Evolutionary conservation across 345 rosid species (phyloP), one percentile per base, ranked within the genome.

Genomic region (Syzygium aromaticum): DNA sequence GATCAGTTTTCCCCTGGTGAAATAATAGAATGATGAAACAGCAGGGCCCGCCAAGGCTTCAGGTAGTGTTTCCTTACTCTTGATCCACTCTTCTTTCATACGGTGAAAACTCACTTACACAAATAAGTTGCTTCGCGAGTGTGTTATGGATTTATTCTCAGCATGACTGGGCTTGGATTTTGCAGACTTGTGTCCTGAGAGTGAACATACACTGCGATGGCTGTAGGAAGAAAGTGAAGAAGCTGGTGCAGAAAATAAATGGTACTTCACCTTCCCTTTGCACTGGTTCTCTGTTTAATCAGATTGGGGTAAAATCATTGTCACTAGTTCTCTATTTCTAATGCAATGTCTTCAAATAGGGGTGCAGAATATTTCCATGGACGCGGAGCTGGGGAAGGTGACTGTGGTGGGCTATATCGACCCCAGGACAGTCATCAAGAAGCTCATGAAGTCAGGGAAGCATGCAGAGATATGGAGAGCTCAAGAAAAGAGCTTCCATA

Each of bases 201-300:
- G 98, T 98, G 85, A 95, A 95, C 86, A 96, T 98, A 49, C 96
- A 95, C 92, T 98, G 99, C 86, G 99, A 95, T 93, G 99, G 99
- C 15, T 98, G 99, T 87, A 93, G 93, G 90, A 92, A 92, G 90
- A 98, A 95, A 92, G 93, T 98, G 51, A 95, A 88, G 96, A 98
- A 94, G 87, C 90, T 91, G 49, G 86, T 98, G 86, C 96, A 92
- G 90, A 98, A 98, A 91, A 92, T 94, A 54, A 97, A 95, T 84
- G 99, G 99, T 96, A 63, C 89, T 43, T 46, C 73, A 33, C 77
- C 3, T 12, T 52, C 82, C n/a, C 83, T 84, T 43, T 33, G 33
- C 38, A 19, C 38, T 78, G 49, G 52, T 85, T 25, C 27, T 83
- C 53, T 80, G 64, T 84, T 52, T 83, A 53, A 73, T 83, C 84